Percentiles rank a stretch among this genome's conserved stretches.
These are phyloP conservation scores for Candida qinlingensis DNA, from an alignment of 805 yeast genomes.

Conservation along the genomic window DNA sequence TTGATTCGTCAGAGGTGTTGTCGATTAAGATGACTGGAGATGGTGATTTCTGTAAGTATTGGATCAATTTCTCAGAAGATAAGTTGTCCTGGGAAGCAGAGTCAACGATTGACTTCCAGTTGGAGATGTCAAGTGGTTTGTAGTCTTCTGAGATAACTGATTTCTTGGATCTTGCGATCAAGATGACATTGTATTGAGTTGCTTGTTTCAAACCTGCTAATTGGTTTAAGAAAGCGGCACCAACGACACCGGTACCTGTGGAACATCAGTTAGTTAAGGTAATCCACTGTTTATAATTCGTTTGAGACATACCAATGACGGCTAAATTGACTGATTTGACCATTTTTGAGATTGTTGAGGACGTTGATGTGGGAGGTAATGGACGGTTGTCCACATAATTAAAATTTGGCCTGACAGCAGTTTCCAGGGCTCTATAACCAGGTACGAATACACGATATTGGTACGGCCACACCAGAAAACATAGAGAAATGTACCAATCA, in stretches of 20 bases:
- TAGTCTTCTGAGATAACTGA: constrained; percentile 68
- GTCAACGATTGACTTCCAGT: constrained; percentile 47
- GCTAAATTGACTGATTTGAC: constrained; percentile 59
- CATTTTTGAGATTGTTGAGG: constrained; percentile 27
- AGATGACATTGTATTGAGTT: constrained; percentile 69
- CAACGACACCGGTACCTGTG: constrained; percentile 88
- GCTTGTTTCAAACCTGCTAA: constrained; percentile 53
- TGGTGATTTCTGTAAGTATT: constrained; percentile 59
- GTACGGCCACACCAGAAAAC: too few species aligned
- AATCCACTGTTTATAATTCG: neutral
- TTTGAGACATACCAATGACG: constrained; percentile 46
- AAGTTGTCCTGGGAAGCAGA: constrained; percentile 42
- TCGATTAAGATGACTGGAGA: constrained; percentile 82
- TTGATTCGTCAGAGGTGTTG: constrained; percentile 80
- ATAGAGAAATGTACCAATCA: too few species aligned
- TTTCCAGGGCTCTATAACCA: too few species aligned
- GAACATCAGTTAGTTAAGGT: neutral
- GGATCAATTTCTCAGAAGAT: constrained; percentile 51
- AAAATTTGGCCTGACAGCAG: too few species aligned
- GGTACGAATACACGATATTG: too few species aligned
- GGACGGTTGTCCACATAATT: too few species aligned
- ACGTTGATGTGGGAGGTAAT: too few species aligned
- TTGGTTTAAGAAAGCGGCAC: constrained; percentile 85
- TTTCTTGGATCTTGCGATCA: constrained; percentile 69
- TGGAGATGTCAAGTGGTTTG: constrained; percentile 58